Base-by-base conservation (phyloP, 2,329 filamentous ascomycete species). In the Talaromyces verruculosus region DNA sequence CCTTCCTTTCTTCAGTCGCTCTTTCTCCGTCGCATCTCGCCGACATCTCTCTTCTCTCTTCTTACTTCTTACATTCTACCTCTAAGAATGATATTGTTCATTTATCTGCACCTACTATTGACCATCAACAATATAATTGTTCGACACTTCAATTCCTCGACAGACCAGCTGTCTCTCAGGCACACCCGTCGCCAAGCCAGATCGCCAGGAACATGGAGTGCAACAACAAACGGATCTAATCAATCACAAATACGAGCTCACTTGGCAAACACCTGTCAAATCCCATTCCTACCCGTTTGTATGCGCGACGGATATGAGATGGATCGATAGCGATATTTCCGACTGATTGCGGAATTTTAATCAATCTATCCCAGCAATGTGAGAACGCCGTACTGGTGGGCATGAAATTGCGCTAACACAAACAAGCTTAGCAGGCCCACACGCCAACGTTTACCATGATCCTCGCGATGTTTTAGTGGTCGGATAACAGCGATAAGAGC, bases 311-410 rank as follows among this genome's bases (percentile, higher is more conserved):
- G 19, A 60, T 30, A 43, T 19, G 57, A 60, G 57, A 45, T 43
- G 57, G 57, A 30, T 43, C 57, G 39, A 60, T 60, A 39, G 37
- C 22, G 57, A 60, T 43, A 41, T 60, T 19, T 60, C 57, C n/a
- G 57, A 28, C 57, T 43, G 57, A 43, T 43, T 60, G 37, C 57
- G 57, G 35, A 39, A 30, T 43, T 43, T 39, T 30, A 53, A 53
- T 53, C 13, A 51, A 53, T 53, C n/a, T 10, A 33, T 53, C 15
- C 28, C 19, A 47, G 30, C 30, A 33, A 33, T 33, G 30, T 33
- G 30, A 47, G 19, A n/a, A 22, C 4, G 45, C 41, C 41, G 45
- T 41, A 17, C 15, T 7, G 30, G 10, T 35, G 33, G 39, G 39
- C 11, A 22, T 30, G 22, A 8, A 33, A 25, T 13, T 41, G 57